phyloP scores from a whole-genome alignment of 2,329 filamentous ascomycete species.

The Pseudogymnoascus destructans region DNA sequence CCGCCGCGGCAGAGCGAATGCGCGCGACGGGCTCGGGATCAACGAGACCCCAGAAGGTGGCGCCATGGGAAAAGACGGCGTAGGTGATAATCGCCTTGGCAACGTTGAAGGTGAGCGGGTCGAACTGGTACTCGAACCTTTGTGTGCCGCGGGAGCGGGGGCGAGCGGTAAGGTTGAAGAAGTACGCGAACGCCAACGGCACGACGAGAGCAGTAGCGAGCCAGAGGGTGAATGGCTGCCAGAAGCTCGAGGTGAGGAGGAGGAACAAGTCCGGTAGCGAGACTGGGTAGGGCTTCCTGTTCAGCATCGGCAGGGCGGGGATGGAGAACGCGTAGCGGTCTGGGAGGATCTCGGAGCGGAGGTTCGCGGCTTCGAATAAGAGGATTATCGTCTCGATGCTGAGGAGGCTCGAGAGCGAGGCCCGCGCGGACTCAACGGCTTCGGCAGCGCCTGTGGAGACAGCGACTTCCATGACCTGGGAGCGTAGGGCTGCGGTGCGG shows the following conservation, averaged over 20 bases:
- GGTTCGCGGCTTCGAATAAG: constrained; percentile 54
- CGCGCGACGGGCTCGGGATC: constrained; percentile 44
- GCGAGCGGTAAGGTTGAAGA: constrained; percentile 63
- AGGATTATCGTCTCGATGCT: constrained; percentile 58
- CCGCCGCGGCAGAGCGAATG: constrained; percentile 55
- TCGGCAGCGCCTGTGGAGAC: constrained; percentile 54
- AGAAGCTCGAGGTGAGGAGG: constrained; percentile 65
- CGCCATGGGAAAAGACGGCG: constrained; percentile 61
- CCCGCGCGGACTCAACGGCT: constrained; percentile 50
- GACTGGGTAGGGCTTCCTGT: constrained; percentile 46
- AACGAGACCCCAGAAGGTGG: constrained; percentile 49
- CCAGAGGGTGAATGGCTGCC: constrained; percentile 72
- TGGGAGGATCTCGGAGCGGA: constrained; percentile 59
- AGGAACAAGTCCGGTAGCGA: constrained; percentile 70
- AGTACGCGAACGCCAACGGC: constrained; percentile 65
- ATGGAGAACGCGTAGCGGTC: constrained; percentile 61
- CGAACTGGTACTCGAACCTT: constrained; percentile 48
- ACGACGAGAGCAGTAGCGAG: constrained; percentile 55
- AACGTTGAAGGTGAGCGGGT: constrained; percentile 84
- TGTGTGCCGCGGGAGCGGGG: constrained; percentile 31
- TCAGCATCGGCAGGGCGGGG: constrained; percentile 44
- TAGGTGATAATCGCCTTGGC: constrained; percentile 73
- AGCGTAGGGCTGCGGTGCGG: constrained; percentile 51
- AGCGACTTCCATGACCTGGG: constrained; percentile 51
- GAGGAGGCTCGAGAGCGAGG: constrained; percentile 57